A percentile compares a stretch with the other conserved stretches of the same genome.
phyloP scores from a whole-genome alignment of 139 green algal species.

The Trebouxia sp. region DNA sequence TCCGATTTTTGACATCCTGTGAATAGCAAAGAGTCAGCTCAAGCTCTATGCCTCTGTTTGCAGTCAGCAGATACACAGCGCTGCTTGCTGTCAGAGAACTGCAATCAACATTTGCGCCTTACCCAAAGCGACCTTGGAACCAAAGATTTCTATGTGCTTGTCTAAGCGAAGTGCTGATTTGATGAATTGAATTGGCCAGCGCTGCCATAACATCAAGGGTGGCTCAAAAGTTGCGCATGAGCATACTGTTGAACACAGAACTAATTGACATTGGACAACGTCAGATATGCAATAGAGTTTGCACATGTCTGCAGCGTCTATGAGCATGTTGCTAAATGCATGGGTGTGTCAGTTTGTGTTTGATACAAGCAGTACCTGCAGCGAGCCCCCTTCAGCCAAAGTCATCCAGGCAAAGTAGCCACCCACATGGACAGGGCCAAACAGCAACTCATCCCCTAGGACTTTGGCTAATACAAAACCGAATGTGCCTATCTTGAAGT shows the following conservation, averaged over 20 bases:
- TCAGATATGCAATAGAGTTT: too few relatives aligned
- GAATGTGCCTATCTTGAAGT: background rate
- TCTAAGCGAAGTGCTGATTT: too few relatives aligned
- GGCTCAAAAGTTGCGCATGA: too few relatives aligned
- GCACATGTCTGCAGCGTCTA: too few relatives aligned
- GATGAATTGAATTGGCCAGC: too few relatives aligned
- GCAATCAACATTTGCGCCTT: too few relatives aligned
- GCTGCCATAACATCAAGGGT: too few relatives aligned
- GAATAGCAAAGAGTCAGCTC: background rate
- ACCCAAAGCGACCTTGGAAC: too few relatives aligned
- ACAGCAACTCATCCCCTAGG: constrained; percentile 31
- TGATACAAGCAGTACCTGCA: constrained; percentile 26
- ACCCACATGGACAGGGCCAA: constrained; percentile 38
- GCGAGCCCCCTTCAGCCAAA: constrained; percentile 31
- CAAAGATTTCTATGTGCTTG: too few relatives aligned
- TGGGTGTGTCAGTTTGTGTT: background rate
- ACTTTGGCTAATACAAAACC: constrained; percentile 28
- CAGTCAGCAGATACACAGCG: background rate
- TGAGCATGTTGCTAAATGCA: background rate
- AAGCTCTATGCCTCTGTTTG: background rate
- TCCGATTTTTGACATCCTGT: constrained; percentile 37
- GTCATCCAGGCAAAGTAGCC: constrained; percentile 43
- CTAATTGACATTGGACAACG: too few relatives aligned
- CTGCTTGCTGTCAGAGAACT: background rate
- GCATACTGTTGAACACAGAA: too few relatives aligned